Percentiles rank a stretch among this genome's conserved stretches.
These are phyloP conservation scores for Bjerkandera adusta DNA, from an alignment of 1,284 basidiomycete genomes.

Conservation along the genomic window DNA sequence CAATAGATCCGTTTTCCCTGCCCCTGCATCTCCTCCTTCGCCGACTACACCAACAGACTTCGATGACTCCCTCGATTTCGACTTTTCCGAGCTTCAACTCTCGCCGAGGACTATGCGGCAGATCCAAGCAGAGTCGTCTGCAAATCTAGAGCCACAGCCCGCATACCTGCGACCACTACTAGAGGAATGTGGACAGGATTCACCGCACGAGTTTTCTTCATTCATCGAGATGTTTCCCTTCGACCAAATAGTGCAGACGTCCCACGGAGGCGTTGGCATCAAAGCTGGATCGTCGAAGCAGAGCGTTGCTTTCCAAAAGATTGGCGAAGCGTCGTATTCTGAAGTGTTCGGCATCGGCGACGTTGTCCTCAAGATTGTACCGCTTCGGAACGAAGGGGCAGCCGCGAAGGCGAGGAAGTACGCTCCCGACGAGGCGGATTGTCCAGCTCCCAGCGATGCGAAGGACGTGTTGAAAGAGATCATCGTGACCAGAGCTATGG, in stretches of 20 bases:
- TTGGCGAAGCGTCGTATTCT: constrained; percentile 95
- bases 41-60: constrained; percentile 43
- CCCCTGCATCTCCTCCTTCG: constrained; percentile 49
- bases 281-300: constrained; percentile 16
- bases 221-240: constrained; percentile 78
- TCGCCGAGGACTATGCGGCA: constrained; percentile 24
- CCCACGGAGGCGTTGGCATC: constrained; percentile 18
- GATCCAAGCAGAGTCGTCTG: constrained; percentile 7
- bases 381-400: constrained; percentile 53
- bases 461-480: constrained; percentile 87
- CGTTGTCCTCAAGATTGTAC: constrained; percentile 87
- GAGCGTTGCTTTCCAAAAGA: constrained; percentile 60
- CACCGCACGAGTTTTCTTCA: constrained; percentile 71
- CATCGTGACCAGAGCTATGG: constrained; percentile 80
- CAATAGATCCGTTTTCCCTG: constrained; percentile 37
- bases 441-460: constrained; percentile 66
- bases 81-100: constrained; percentile 50
- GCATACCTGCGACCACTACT: constrained; percentile 59
- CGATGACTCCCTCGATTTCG: constrained; percentile 57
- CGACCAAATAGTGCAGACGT: constrained; percentile 53
- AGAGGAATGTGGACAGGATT: constrained; percentile 62
- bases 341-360: constrained; percentile 92
- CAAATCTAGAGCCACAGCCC: constrained; percentile 24
- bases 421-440: constrained; percentile 47
- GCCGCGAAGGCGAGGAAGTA: constrained; percentile 45